Conservation (phyloP, 805 yeast genomes). For the Ogataea nitratoaversa region DNA sequence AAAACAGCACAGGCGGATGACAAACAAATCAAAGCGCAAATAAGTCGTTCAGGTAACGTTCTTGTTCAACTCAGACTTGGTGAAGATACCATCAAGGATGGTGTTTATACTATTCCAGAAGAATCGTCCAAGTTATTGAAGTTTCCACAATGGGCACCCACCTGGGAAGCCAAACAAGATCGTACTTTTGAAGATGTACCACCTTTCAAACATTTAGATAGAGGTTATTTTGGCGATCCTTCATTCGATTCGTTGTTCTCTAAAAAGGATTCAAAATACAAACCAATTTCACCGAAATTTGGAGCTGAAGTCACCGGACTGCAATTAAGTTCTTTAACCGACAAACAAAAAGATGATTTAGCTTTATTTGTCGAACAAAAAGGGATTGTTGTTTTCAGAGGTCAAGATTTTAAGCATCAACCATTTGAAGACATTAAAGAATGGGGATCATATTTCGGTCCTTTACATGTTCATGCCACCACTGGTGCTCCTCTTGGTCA, state of each 20-base stretch:
- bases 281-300: slow-evolving; percentile 58
- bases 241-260: slow-evolving; percentile 42
- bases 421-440: slow-evolving; percentile 44
- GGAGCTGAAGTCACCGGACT: slow-evolving; percentile 59
- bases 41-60: too few species aligned
- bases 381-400: slow-evolving; percentile 60
- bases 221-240: slow-evolving; percentile 55
- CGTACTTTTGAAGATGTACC: slow-evolving; percentile 29
- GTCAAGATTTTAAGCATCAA: slow-evolving; percentile 55
- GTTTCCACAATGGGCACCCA: too few species aligned
- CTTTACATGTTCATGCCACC: slow-evolving; percentile 65
- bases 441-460: slow-evolving; percentile 60
- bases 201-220: slow-evolving; percentile 52
- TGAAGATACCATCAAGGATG: too few species aligned
- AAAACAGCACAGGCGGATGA: too few species aligned
- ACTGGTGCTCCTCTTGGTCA: slow-evolving; percentile 57
- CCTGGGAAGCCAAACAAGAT: slow-evolving; percentile 55
- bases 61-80: too few species aligned
- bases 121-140: too few species aligned
- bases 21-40: too few species aligned
- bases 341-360: slow-evolving; percentile 57
- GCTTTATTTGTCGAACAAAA: slow-evolving; percentile 51
- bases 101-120: too few species aligned
- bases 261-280: slow-evolving; percentile 18
- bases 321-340: slow-evolving; percentile 49